These are phyloP conservation scores for Coccomyxa subellipsoidea DNA, from an alignment of 163 green algal genomes.

Conservation along the genomic window DNA sequence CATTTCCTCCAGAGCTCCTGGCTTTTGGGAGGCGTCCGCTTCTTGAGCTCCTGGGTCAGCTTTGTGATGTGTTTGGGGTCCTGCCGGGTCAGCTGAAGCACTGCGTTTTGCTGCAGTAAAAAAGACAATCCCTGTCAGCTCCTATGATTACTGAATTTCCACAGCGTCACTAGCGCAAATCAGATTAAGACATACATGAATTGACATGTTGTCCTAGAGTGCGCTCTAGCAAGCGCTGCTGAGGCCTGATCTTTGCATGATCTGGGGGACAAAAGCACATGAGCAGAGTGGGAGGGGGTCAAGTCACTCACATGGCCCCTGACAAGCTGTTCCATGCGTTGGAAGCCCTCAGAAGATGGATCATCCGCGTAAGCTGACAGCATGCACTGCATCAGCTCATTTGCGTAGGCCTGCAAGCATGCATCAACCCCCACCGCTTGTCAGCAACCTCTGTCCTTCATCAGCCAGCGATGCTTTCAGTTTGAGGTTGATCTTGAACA, in stretches of 20 bases:
- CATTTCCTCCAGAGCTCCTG: not conserved
- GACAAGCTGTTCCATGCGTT: not conserved
- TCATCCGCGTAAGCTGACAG: not conserved
- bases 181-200: too few relatives aligned
- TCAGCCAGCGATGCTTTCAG: too few relatives aligned
- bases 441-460: too few relatives aligned
- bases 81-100: not conserved
- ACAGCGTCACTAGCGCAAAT: too few relatives aligned
- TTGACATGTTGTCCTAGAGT: too few relatives aligned
- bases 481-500: too few relatives aligned
- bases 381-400: constrained; percentile 9
- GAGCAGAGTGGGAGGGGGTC: not conserved
- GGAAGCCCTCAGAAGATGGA: not conserved
- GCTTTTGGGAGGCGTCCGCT: not conserved
- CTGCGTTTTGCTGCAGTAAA: not conserved
- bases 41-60: not conserved
- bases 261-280: not conserved
- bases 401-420: not conserved
- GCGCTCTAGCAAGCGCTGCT: too few relatives aligned
- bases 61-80: not conserved
- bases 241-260: not conserved
- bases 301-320: not conserved
- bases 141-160: too few relatives aligned
- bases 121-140: not conserved
- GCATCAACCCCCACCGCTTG: not conserved